phyloP scores from a whole-genome alignment of 2,329 filamentous ascomycete genomes.

The Apiospora malaysiana region DNA sequence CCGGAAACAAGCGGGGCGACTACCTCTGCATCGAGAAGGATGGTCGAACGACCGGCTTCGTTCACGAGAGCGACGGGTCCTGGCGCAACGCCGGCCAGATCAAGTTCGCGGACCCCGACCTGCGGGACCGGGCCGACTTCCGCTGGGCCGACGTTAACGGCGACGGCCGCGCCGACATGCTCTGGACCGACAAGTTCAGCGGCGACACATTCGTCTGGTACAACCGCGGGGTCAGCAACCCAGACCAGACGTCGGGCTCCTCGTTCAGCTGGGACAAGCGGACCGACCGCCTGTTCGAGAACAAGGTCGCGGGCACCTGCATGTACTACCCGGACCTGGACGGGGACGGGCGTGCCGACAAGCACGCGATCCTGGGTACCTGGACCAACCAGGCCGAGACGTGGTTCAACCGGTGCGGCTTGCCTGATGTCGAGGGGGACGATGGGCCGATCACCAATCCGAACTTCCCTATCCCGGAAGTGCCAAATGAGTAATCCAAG shows the following conservation, averaged over 20 bases:
- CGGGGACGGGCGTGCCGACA: conserved; percentile 36
- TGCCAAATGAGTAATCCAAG: not conserved
- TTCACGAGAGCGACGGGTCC: conserved; percentile 30
- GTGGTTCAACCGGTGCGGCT: not conserved
- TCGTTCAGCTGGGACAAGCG: conserved; percentile 30
- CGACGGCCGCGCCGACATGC: conserved; percentile 42
- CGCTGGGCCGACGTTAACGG: conserved; percentile 47
- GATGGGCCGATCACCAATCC: conserved; percentile 5
- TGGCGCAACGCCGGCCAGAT: conserved; percentile 36
- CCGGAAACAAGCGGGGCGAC: conserved; percentile 38
- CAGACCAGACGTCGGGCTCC: conserved; percentile 19
- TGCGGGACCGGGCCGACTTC: conserved; percentile 43
- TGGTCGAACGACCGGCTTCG: conserved; percentile 34
- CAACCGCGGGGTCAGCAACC: conserved; percentile 33
- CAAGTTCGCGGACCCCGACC: conserved; percentile 36
- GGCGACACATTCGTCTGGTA: conserved; percentile 40
- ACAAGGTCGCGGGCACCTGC: conserved; percentile 28
- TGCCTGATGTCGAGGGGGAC: not conserved
- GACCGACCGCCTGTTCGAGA: conserved; percentile 8
- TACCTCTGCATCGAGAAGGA: conserved; percentile 41
- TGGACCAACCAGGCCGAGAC: conserved; percentile 16
- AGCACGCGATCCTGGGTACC: conserved; percentile 26
- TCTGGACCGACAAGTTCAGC: conserved; percentile 43
- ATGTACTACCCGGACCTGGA: conserved; percentile 35
- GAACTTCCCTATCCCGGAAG: not conserved